Evolutionary conservation across 768 basidiomycete species (phyloP), one percentile per base, ranked within the genome.

Genomic region (Cubamyces sp.): DNA sequence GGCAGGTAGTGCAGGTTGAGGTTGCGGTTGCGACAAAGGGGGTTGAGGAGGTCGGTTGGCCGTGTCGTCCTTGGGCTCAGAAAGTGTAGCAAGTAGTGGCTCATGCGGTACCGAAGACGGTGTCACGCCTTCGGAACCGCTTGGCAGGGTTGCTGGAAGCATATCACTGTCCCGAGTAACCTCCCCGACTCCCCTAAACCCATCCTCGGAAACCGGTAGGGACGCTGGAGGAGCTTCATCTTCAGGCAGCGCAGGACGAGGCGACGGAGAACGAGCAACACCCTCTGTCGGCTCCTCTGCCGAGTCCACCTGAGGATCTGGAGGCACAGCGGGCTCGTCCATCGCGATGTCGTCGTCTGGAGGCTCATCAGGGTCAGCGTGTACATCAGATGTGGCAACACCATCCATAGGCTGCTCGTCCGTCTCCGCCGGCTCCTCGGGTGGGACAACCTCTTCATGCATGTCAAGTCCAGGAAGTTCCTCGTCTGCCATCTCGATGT

Each of bases 401-500:
- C 3, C 23, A 7, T 49, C 46, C 46, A 50, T 39, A 21, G 23
- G 40, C 21, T 28, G 21, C 14, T 30, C 26, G 2, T 41, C 25
- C 12, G 19, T 0, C 19, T 21, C 19, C 3, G 23, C 4, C 14
- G 16, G 8, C 9, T 30, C 23, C 1, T 48, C 19, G 11, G n/a
- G 18, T 0, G 14, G 2, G 5, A 49, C 7, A 21, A 9, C 3
- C 11, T 21, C 48, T 8, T 41, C 40, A 3, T 14, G 1, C 18
- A 51, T 42, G 3, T 21, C 15, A 14, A 8, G 25, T 16, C 26
- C 6, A 3, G 14, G 7, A 23, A 18, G 16, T 3, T 57, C 46
- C 25, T 53, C 59, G 0, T 54, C 60, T 2, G 45, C 45, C 53
- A 61, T 61, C 3, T 41, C 25, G 21, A 61, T 48, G 39, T 50